phyloP scores from a whole-genome alignment of 257 asterid genomes.

The Lithospermum erythrorhizon region DNA sequence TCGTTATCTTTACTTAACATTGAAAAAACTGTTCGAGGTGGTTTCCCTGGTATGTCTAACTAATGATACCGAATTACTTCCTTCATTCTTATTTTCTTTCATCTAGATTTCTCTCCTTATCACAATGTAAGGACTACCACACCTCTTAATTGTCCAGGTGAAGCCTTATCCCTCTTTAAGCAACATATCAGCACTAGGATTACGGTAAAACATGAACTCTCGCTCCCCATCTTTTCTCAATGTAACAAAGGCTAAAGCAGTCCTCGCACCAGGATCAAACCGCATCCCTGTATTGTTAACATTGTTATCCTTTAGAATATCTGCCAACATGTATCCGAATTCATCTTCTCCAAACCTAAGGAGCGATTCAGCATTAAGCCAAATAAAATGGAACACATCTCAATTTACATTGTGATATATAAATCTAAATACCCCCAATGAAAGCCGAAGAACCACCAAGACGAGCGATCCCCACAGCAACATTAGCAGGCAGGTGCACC shows the following conservation, averaged over 20 bases:
- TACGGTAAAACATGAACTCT: conserved; percentile 96
- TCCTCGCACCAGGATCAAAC: conserved; percentile 95
- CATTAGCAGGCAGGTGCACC: conserved; percentile 99
- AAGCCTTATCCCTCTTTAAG: conserved; percentile 62
- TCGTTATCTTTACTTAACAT: not conserved
- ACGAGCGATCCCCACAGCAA: conserved; percentile 97
- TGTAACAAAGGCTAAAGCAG: conserved; percentile 94
- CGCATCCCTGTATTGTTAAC: conserved; percentile 87
- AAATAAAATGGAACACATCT: too few species aligned
- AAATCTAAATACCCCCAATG: conserved; percentile 54
- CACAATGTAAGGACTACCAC: not conserved
- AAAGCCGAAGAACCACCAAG: conserved; percentile 95
- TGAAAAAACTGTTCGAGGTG: not conserved
- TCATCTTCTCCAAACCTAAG: conserved; percentile 98
- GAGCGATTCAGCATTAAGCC: conserved; percentile 14
- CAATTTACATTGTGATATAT: not conserved
- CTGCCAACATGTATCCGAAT: conserved; percentile 94
- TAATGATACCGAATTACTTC: not conserved
- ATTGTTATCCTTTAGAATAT: conserved; percentile 77
- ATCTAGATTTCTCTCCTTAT: not conserved
- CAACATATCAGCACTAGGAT: conserved; percentile 98
- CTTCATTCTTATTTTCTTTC: not conserved
- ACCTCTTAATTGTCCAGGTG: conserved; percentile 81
- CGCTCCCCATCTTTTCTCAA: conserved; percentile 93
- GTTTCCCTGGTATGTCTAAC: not conserved